Evolutionary conservation across 768 basidiomycete genomes (phyloP), one percentile per base, ranked within the genome.

Genomic region (Nidula microcarpa): DNA sequence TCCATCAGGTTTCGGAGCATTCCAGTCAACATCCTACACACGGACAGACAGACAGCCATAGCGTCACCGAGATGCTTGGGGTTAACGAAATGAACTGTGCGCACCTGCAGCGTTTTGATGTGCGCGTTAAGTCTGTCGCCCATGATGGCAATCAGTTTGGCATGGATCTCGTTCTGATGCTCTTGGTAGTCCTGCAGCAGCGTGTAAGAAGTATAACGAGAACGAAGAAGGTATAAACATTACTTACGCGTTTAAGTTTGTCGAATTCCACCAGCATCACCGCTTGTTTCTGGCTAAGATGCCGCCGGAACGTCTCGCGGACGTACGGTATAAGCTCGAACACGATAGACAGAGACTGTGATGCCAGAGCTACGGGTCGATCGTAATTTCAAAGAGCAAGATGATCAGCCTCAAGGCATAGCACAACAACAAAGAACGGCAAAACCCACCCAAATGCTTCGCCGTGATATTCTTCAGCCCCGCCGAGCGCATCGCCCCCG

Each of bases 211-310:
- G 53, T 34, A 16, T 43, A 43, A 52, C 43, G 35, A 30, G 18
- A 32, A 37, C 37, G 47, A 57, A 56, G 51, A 47, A 36, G 33
- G 37, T 54, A 51, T 30, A 47, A 32, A 44, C 16, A 48, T 35
- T 45, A 73, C 88, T 58, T 60, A 93, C 92, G 74, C 96, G 81
- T 73, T 96, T 98, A 53, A 98, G 81, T 74, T 96, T 98, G 74
- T 99, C 97, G 66, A 98, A 99, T 70, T 98, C 97, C 14, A 95
- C 84, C 36, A 98, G 75, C 86, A 98, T 95, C 46, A 98, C 93
- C 10, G 94, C 93, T 70, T 98, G 94, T 69, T 94, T 95, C 53
- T 88, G 82, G 67, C 85, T 95, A 33, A 99, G 79, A 74, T 98
- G 96, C 57, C 97, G 80, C 47, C 97, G 80, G 68, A 98, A 92